A percentile compares a stretch with the other conserved stretches of the same genome.
Conservation (phyloP, 176 grass and related monocot genomes). For the Panicum miliaceum region DNA sequence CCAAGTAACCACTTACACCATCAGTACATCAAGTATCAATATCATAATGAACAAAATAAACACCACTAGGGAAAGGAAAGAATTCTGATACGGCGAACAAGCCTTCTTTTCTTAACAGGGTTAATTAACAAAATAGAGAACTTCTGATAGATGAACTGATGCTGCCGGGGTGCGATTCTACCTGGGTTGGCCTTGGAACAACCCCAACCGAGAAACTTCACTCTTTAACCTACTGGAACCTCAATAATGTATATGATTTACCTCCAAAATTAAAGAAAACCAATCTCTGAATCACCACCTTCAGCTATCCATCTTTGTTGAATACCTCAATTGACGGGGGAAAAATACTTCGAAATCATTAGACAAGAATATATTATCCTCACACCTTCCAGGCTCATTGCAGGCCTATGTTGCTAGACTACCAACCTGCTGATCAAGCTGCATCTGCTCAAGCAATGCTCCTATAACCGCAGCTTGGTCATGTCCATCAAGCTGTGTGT, state of each 20-base stretch:
- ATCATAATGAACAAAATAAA: conserved; percentile 58
- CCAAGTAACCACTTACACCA: conserved; percentile 58
- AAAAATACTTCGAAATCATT: conserved; percentile 47
- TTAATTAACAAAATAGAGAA: conserved; percentile 62
- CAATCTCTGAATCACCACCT: conserved; percentile 73
- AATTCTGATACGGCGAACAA: conserved; percentile 29
- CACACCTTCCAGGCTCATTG: conserved; percentile 17
- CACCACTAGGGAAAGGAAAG: conserved; percentile 47
- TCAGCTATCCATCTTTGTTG: conserved; percentile 59
- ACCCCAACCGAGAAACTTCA: conserved; percentile 44
- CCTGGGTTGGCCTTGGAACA: conserved; percentile 59
- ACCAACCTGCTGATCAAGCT: conserved; percentile 67
- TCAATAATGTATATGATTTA: conserved; percentile 60
- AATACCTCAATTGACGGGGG: conserved; percentile 45
- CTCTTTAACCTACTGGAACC: conserved; percentile 62
- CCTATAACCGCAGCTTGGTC: conserved; percentile 63
- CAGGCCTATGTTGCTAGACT: conserved; percentile 58
- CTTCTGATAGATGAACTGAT: conserved; percentile 48
- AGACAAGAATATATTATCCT: conserved; percentile 49
- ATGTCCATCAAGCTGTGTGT: conserved; percentile 37
- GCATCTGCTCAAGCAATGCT: conserved; percentile 75
- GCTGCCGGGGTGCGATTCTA: conserved; percentile 66
- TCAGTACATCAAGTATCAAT: conserved; percentile 63
- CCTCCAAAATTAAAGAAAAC: conserved; percentile 74
- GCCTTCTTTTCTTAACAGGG: conserved; percentile 45